Evolutionary conservation across 1,284 basidiomycete genomes (phyloP), one percentile per base, ranked within the genome.

Genomic region (Leccinum angustisporum): DNA sequence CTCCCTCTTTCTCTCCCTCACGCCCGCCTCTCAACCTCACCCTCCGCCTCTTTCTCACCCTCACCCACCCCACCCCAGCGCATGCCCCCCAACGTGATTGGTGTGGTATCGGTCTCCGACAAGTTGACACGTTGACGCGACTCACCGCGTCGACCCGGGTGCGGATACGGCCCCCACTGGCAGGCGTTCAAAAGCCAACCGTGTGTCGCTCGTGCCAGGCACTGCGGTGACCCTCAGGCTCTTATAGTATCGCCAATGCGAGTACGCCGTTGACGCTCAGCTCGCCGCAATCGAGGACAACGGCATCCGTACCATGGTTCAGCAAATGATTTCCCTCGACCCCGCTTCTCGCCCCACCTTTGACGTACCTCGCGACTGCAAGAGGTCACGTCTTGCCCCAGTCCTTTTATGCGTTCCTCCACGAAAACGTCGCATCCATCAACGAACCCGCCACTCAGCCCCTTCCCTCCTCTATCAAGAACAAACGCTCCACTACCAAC

Each of bases 391-490:
- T 95, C 43, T 94, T 99, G 67, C 95, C 97, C 0, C 91, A 96
- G 69, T 87, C 87, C 40, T 98, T 99, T 74, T 97, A 97, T 76
- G 91, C 93, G 5, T 98, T 97, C 75, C 81, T 99, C 21, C 92
- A 97, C 74, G 92, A 92, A 65, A 98, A 97, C 67, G 84, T 94
- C 54, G 84, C 88, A 0, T 88, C 93, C 2, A 80, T 94, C 65
- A 91, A 91, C 72, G 90, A 94, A 66, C 80, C 87, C 13, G 79
- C 86, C 2, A 69, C 79, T 9, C 74, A 78, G 1, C 77, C 82
- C 1, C 81, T 83, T 66, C 68, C 79, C 3, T 72, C 76, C 5
- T 72, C 80, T 4, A 61, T 72, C 57, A 76, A 61, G 66, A 66
- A 60, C 75, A 80, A 63, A 52, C 68, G 65, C 59, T 60, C 65